These are phyloP conservation scores for Hamigera avellanea DNA, from an alignment of 495 filamentous ascomycete genomes.

Conservation along the genomic window DNA sequence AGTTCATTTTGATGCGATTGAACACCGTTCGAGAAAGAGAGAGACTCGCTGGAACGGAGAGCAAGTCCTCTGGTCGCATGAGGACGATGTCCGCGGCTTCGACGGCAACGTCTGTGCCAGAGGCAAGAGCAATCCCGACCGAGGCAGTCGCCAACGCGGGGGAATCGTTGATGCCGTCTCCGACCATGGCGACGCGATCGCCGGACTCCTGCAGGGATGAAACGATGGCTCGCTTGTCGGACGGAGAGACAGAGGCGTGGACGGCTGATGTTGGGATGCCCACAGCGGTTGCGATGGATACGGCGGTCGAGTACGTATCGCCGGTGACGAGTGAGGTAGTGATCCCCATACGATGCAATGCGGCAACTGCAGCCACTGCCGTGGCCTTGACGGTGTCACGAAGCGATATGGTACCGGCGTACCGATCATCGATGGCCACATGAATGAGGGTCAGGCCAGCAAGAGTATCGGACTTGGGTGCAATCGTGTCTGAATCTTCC, in stretches of 20 bases:
- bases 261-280: conserved; percentile 68
- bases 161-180: conserved; percentile 98
- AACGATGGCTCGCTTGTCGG: conserved; percentile 80
- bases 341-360: conserved; percentile 72
- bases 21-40: conserved; percentile 80
- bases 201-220: conserved; percentile 58
- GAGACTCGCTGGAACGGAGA: conserved; percentile 80
- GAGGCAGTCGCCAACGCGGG: conserved; percentile 87
- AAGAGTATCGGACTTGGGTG: conserved; percentile 18
- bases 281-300: conserved; percentile 70
- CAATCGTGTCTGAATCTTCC: conserved; percentile 10
- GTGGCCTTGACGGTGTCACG: conserved; percentile 83
- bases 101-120: conserved; percentile 94
- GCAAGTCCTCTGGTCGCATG: conserved; percentile 83
- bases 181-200: conserved; percentile 87
- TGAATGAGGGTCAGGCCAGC: conserved; percentile 81
- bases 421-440: conserved; percentile 70
- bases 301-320: conserved; percentile 71
- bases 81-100: conserved; percentile 94
- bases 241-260: conserved; percentile 72
- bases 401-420: conserved; percentile 71
- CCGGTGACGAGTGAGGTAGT: conserved; percentile 87
- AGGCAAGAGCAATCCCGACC: conserved; percentile 84
- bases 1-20: conserved; percentile 83
- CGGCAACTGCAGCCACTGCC: conserved; percentile 72